A percentile compares a stretch with the other conserved stretches of the same genome.
phyloP scores from a whole-genome alignment of 1,139 yeast genomes.

The Wickerhamomyces sp. region DNA sequence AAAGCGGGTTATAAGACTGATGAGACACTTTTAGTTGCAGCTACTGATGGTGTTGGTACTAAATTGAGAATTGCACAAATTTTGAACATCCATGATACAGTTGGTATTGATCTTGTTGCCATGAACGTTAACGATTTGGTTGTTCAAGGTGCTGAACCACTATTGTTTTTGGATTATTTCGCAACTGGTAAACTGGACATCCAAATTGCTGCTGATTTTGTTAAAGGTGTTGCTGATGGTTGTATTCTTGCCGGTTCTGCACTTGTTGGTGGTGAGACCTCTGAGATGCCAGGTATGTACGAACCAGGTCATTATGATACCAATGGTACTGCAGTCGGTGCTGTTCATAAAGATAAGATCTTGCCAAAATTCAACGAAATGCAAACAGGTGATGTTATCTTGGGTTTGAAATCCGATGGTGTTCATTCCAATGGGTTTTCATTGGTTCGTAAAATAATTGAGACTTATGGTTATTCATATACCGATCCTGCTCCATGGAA shows the following conservation, averaged over 20 bases:
- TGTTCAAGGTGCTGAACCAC: constrained; percentile 98
- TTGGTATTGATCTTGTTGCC: constrained; percentile 97
- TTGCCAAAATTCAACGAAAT: constrained; percentile 67
- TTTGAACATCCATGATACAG: constrained; percentile 85
- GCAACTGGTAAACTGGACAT: constrained; percentile 92
- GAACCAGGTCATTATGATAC: constrained; percentile 95
- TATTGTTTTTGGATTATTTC: constrained; percentile 91
- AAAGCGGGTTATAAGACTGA: constrained; percentile 75
- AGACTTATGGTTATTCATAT: constrained; percentile 64
- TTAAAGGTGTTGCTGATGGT: constrained; percentile 93
- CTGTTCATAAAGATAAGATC: constrained; percentile 75
- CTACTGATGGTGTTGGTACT: constrained; percentile 99
- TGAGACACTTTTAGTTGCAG: constrained; percentile 85
- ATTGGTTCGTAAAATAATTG: constrained; percentile 90
- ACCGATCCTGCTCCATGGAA: constrained; percentile 85
- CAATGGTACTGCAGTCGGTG: constrained; percentile 98
- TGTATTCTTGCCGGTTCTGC: constrained; percentile 97
- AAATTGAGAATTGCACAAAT: constrained; percentile 93
- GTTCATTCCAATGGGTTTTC: constrained; percentile 97
- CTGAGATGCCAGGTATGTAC: constrained; percentile 99
- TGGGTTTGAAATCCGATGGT: constrained; percentile 90
- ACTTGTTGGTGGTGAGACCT: constrained; percentile 97
- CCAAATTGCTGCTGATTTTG: constrained; percentile 80
- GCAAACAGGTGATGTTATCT: constrained; percentile 72
- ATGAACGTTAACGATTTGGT: constrained; percentile 98